Conservation (phyloP, 345 rosid genomes). For the Pugionium cornutum region DNA sequence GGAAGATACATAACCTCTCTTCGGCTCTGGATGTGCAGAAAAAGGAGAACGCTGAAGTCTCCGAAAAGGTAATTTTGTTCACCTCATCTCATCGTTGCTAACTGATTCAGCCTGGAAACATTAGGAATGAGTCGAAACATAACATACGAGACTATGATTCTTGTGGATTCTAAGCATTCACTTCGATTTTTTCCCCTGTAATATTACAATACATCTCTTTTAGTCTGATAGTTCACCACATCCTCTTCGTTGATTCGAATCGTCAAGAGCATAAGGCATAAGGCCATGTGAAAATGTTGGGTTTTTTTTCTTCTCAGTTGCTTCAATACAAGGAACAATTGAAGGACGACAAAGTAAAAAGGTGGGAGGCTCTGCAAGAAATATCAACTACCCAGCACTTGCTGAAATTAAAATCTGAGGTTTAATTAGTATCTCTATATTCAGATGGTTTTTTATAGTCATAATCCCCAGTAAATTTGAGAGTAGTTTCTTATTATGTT, state of each 20-base stretch:
- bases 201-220: too few species aligned
- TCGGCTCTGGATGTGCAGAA: conserved; percentile 50
- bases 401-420: conserved; percentile 67
- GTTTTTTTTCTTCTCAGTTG: conserved; percentile 49
- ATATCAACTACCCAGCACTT: conserved; percentile 48
- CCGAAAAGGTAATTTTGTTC: conserved; percentile 54
- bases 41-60: conserved; percentile 53
- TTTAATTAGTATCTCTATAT: conserved; percentile 9
- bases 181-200: too few species aligned
- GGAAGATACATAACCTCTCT: conserved; percentile 54
- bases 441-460: conserved; percentile 9
- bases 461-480: neutral
- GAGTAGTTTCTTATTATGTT: conserved; percentile 22
- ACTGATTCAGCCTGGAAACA: too few species aligned
- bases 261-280: neutral
- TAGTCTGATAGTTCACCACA: neutral
- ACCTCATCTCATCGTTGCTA: neutral
- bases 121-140: neutral
- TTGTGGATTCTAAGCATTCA: too few species aligned
- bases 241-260: neutral
- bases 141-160: neutral
- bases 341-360: conserved; percentile 52
- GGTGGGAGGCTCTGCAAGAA: conserved; percentile 60
- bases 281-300: neutral
- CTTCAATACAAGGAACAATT: conserved; percentile 49